Conservation (phyloP, 495 filamentous ascomycete species). For the Lophiostoma macrostomum region DNA sequence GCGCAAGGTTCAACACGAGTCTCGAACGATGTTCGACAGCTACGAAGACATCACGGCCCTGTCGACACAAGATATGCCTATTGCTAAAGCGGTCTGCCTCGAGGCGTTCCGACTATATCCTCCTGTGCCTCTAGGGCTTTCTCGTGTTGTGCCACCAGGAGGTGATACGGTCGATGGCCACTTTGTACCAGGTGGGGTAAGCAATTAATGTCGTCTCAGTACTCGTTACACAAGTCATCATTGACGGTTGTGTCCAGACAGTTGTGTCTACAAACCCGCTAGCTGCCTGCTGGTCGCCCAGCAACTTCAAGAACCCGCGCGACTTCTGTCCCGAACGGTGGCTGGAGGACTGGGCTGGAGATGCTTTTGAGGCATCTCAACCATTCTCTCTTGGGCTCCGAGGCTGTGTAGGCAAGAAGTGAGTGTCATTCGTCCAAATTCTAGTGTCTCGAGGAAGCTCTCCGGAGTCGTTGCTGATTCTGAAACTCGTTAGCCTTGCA, state of each 20-base stretch:
- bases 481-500: no score
- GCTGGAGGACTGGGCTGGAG: background rate
- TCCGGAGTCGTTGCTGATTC: no score
- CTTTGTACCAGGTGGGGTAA: conserved; percentile 5
- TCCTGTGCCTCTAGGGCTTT: background rate
- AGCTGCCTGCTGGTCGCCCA: background rate
- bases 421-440: no score
- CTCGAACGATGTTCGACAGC: background rate
- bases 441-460: no score
- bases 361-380: background rate
- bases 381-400: conserved; percentile 1
- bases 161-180: conserved; percentile 3
- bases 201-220: no score
- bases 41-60: background rate
- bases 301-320: background rate
- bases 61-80: background rate
- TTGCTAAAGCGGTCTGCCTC: background rate
- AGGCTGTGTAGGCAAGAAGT: conserved; percentile 2
- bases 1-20: background rate
- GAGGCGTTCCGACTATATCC: conserved; percentile 5
- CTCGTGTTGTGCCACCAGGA: background rate
- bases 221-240: no score
- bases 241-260: no score
- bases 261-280: background rate
- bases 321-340: conserved; percentile 1